phyloP scores from a whole-genome alignment of 2,329 filamentous ascomycete genomes.

The Metarhizium humberi region DNA sequence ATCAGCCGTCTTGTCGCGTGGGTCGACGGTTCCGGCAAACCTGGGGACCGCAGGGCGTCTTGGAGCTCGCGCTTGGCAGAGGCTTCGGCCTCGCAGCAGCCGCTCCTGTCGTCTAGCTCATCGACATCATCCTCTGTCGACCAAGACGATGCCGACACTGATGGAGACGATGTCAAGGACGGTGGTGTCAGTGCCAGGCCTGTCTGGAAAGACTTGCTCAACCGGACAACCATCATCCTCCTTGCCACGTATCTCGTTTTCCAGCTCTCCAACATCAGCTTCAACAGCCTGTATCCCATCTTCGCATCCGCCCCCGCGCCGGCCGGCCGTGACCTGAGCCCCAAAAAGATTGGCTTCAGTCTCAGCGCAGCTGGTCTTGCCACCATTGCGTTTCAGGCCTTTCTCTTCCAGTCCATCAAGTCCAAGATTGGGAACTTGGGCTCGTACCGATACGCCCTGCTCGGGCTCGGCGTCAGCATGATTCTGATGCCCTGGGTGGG shows the following conservation, averaged over 20 bases:
- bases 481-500: slow-evolving; percentile 83
- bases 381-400: slow-evolving; percentile 85
- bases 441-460: slow-evolving; percentile 70
- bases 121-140: slow-evolving; percentile 13
- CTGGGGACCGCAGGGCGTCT: slow-evolving; percentile 18
- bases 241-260: slow-evolving; percentile 86
- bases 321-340: slow-evolving; percentile 64
- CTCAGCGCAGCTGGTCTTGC: slow-evolving; percentile 75
- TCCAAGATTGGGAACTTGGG: slow-evolving; percentile 74
- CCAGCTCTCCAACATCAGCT: slow-evolving; percentile 87
- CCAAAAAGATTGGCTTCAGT: slow-evolving; percentile 75
- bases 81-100: slow-evolving; percentile 14
- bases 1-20: slow-evolving; percentile 20
- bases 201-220: slow-evolving; percentile 53
- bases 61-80: slow-evolving; percentile 28
- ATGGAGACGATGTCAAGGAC: slow-evolving; percentile 4
- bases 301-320: slow-evolving; percentile 72
- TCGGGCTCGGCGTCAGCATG: slow-evolving; percentile 76
- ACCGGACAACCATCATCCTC: slow-evolving; percentile 71
- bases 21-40: slow-evolving; percentile 12
- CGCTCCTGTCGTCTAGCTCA: slow-evolving; percentile 18
- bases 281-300: slow-evolving; percentile 90
- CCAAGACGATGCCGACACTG: slow-evolving; percentile 13
- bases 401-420: slow-evolving; percentile 71
- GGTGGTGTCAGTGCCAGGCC: slow-evolving; percentile 21